A percentile compares a stretch with the other conserved stretches of the same genome.
phyloP scores from a whole-genome alignment of 306 rosid species.

The Carpinus viminea region DNA sequence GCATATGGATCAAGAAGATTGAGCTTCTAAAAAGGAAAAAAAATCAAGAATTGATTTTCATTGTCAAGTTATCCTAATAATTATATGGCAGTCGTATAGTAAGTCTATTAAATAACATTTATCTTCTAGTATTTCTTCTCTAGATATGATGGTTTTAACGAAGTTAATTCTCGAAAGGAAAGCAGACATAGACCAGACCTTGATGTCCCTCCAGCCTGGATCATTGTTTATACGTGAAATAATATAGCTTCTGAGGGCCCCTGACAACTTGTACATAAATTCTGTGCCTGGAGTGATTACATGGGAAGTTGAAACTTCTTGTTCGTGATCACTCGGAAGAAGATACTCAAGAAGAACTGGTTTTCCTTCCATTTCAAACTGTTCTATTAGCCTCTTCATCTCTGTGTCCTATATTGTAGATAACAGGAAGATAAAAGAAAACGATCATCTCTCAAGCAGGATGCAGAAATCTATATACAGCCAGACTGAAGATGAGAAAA shows the following conservation, averaged over 20 bases:
- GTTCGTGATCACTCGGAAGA: constrained; percentile 35
- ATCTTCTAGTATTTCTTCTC: no score
- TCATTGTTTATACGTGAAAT: constrained; percentile 23
- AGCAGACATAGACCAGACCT: constrained; percentile 26
- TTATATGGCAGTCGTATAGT: no score
- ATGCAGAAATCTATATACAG: neutral
- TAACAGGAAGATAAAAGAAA: neutral
- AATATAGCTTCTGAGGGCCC: constrained; percentile 40
- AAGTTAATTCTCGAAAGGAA: no score
- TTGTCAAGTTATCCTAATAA: no score
- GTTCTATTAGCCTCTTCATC: constrained; percentile 29
- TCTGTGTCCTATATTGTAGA: constrained; percentile 38
- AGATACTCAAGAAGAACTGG: constrained; percentile 12
- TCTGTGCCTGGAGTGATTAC: constrained; percentile 65
- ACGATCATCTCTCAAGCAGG: neutral
- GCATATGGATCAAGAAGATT: no score
- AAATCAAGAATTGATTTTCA: no score
- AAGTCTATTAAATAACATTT: no score
- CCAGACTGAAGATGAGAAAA: neutral
- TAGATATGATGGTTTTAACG: no score
- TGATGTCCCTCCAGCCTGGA: constrained; percentile 41
- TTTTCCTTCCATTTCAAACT: constrained; percentile 53
- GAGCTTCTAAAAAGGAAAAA: no score
- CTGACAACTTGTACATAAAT: constrained; percentile 53
- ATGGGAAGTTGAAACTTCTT: constrained; percentile 43